Percentiles rank a stretch among this genome's conserved stretches.
phyloP scores from a whole-genome alignment of 805 yeast species.

The Zygoascus tannicola region DNA sequence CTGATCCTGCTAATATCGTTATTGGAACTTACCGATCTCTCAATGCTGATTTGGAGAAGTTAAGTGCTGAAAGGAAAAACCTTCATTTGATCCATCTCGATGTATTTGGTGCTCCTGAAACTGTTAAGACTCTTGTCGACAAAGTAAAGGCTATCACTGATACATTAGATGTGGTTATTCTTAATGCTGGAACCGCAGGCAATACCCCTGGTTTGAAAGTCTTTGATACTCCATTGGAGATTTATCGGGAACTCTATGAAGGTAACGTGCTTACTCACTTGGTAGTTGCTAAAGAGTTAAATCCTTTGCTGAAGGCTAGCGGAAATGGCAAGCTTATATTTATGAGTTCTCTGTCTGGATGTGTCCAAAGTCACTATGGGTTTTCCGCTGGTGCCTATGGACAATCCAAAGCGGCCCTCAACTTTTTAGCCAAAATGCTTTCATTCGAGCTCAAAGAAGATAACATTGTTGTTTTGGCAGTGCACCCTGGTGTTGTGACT shows the following conservation, averaged over 20 bases:
- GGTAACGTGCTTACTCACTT: neutral
- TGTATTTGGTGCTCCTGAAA: neutral
- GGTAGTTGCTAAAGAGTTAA: neutral
- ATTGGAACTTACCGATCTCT: constrained; percentile 18
- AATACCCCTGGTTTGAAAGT: neutral
- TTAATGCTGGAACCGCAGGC: neutral
- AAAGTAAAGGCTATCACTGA: neutral
- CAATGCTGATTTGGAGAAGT: neutral
- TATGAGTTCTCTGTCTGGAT: neutral
- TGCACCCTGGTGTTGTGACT: constrained; percentile 36
- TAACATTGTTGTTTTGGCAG: constrained; percentile 24
- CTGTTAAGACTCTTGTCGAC: neutral
- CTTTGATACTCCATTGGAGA: neutral
- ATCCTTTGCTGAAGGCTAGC: neutral
- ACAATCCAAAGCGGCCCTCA: constrained; percentile 31
- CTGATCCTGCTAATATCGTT: constrained; percentile 17
- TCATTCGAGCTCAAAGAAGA: constrained; percentile 22
- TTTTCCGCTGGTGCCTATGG: constrained; percentile 25
- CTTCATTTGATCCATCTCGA: neutral
- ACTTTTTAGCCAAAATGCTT: constrained; percentile 24
- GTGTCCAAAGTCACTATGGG: neutral
- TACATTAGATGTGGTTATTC: neutral
- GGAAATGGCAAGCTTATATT: neutral
- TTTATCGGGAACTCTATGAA: neutral
- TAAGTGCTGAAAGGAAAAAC: neutral